Evolutionary conservation across 129 eudicot species (phyloP), one percentile per base, ranked within the genome.

Genomic region (Centrapalus pauciflorus): DNA sequence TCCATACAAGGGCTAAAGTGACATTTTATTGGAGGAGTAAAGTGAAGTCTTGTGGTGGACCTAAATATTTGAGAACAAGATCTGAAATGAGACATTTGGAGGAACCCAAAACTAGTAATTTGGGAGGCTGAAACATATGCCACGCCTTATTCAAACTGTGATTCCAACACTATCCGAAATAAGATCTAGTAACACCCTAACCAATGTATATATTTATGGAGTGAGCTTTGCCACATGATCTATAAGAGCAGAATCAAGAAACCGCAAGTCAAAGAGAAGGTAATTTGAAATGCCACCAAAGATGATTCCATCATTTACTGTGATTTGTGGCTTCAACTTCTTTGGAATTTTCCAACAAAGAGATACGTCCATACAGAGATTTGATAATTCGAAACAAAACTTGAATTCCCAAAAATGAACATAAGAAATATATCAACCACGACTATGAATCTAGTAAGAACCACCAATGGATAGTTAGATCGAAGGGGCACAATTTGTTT

Each of bases 61-160:
- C 27, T 19, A 27, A 10, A 24, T 0, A 33, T 20, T 7, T 20
- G 14, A 59, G 46, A 11, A 21, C 0, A 11, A 24, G 32, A 29
- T n/a, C 0, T 29, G 20, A 30, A 16, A 30, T 29, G 12, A 24
- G 61, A 14, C 10, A 45, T 33, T 45, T 48, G 27, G 67, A 33
- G 52, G 61, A 27, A 61, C 24, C 16, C 16, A 63, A 38, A 35
- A 61, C 28, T 37, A 72, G 64, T 38, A 7, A 41, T 43, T 35
- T 70, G 32, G 52, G 69, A 76, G 85, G 76, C 60, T 67, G 30
- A 50, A 61, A 71, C 21, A 46, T 38, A 60, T 28, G 73, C 81
- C 79, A 81, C 85, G 79, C 24, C 29, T 46, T 23, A 65, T 41
- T 23, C 19, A 74, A 13, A 58, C 0, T 64, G 66, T 73, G 77